phyloP scores from a whole-genome alignment of 225 moss, liverwort and hornwort species.

The Rhytidiadelphus loreus region DNA sequence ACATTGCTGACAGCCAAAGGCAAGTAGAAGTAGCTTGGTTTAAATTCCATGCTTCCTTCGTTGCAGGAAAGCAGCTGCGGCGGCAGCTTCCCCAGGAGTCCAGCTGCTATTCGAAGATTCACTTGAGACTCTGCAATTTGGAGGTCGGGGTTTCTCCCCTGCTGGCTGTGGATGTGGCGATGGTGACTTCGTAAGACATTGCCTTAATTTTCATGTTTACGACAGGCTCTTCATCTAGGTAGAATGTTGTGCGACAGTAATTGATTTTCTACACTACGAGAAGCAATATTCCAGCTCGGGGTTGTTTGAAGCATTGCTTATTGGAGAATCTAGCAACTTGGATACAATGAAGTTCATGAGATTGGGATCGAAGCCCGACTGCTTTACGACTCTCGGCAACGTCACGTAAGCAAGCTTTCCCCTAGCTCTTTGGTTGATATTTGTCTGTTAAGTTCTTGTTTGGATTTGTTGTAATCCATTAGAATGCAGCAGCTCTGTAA shows the following conservation, averaged over 20 bases:
- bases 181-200: background rate
- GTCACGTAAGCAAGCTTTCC: conserved; percentile 38
- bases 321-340: background rate
- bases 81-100: background rate
- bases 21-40: background rate
- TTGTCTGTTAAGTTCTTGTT: background rate
- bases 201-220: background rate
- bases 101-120: background rate
- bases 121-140: background rate
- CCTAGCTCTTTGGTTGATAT: background rate
- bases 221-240: background rate
- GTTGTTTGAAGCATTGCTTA: background rate
- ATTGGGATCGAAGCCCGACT: conserved; percentile 75
- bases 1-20: background rate
- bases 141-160: background rate
- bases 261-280: background rate
- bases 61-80: background rate
- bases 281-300: background rate
- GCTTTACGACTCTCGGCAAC: conserved; percentile 48
- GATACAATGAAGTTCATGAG: conserved; percentile 89
- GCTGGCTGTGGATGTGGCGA: background rate
- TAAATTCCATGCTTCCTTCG: background rate
- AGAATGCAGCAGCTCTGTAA: background rate
- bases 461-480: background rate
- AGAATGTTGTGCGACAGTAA: background rate